These are phyloP conservation scores for Plasmodium chabaudi DNA, from an alignment of 169 alveolate species.

Conservation along the genomic window DNA sequence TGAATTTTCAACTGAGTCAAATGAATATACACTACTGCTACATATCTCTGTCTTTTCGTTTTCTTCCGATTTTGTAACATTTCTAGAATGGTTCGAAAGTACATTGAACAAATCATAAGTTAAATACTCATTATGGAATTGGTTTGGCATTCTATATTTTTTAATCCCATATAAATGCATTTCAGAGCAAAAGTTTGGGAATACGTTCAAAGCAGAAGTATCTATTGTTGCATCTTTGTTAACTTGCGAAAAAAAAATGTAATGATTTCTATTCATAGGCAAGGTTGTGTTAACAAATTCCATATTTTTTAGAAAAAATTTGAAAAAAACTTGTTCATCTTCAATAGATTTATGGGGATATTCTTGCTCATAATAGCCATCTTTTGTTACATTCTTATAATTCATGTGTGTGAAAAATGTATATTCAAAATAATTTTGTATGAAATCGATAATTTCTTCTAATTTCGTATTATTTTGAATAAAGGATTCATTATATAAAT, in stretches of 20 bases:
- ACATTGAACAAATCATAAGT: constrained; percentile 15
- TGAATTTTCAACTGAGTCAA: constrained; percentile 6
- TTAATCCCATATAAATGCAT: constrained; percentile 28
- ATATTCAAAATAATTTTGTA: constrained; percentile 36
- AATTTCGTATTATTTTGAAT: constrained; percentile 2
- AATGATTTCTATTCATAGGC: constrained; percentile 38
- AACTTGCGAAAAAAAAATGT: constrained; percentile 32
- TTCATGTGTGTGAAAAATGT: constrained; percentile 67
- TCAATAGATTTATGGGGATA: constrained; percentile 67
- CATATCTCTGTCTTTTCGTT: constrained; percentile 15
- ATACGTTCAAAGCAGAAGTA: not conserved
- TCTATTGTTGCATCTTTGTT: not conserved
- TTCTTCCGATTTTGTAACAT: constrained; percentile 13
- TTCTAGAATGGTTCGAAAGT: not conserved
- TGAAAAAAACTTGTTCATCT: constrained; percentile 50
- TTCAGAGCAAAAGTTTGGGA: constrained; percentile 37
- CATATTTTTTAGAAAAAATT: constrained; percentile 35
- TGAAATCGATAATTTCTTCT: not conserved
- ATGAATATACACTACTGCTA: constrained; percentile 7
- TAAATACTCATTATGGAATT: constrained; percentile 22
- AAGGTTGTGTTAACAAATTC: constrained; percentile 29
- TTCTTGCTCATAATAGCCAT: constrained; percentile 63
- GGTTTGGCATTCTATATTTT: constrained; percentile 11
- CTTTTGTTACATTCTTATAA: constrained; percentile 31
- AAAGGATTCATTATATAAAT: constrained; percentile 30